These are phyloP conservation scores for Talaromyces rugulosus DNA, from an alignment of 2,329 filamentous ascomycete genomes.

Conservation along the genomic window DNA sequence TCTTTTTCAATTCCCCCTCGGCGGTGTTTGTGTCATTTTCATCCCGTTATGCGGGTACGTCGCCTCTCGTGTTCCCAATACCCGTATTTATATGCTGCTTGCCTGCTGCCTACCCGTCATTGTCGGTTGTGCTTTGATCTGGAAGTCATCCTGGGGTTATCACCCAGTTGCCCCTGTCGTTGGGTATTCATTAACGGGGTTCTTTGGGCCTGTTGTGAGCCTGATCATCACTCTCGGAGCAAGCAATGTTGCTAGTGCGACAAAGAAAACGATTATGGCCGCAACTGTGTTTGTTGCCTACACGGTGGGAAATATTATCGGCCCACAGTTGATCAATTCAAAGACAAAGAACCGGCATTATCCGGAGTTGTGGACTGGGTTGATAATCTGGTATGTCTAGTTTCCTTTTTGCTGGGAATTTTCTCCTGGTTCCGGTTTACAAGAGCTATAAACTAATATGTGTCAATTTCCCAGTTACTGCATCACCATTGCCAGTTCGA, in stretches of 20 bases:
- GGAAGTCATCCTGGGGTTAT: constrained; percentile 62
- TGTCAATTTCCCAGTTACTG: constrained; percentile 4
- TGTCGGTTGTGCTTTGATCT: constrained; percentile 69
- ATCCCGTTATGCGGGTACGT: constrained; percentile 66
- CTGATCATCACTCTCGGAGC: constrained; percentile 55
- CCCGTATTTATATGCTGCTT: constrained; percentile 62
- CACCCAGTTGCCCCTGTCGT: constrained; percentile 63
- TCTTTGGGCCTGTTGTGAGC: constrained; percentile 67
- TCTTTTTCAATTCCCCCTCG: constrained; percentile 70
- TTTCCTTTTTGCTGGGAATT: background rate
- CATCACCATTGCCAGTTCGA: constrained; percentile 58
- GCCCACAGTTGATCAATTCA: constrained; percentile 66
- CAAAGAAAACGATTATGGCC: constrained; percentile 74
- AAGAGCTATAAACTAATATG: background rate
- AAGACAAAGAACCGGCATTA: constrained; percentile 64
- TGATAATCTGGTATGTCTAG: constrained; percentile 55
- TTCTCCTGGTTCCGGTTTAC: background rate
- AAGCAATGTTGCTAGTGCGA: constrained; percentile 70
- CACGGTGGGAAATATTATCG: constrained; percentile 72
- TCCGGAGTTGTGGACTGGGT: constrained; percentile 64
- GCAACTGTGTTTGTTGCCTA: constrained; percentile 72
- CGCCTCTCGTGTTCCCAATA: constrained; percentile 56
- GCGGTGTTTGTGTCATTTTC: constrained; percentile 61
- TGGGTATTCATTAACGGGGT: constrained; percentile 69
- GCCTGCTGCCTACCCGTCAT: constrained; percentile 69